Percentiles rank a stretch among this genome's conserved stretches.
Evolutionary conservation across 495 filamentous ascomycete genomes (phyloP).

Genomic region (Barbatosphaeria neglecta): DNA sequence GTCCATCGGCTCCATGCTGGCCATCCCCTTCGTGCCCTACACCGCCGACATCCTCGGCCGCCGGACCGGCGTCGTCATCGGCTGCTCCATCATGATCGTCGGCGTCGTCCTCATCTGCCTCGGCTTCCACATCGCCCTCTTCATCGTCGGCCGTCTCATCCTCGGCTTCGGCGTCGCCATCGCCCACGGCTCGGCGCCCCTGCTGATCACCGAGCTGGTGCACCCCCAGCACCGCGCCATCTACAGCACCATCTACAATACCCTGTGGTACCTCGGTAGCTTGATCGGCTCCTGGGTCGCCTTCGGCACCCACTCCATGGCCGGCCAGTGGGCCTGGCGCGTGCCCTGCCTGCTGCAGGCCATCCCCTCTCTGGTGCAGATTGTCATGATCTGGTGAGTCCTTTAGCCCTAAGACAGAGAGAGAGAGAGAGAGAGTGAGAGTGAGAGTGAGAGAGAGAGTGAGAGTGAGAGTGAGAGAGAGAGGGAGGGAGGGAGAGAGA

Average conservation of each 20-base stretch:
- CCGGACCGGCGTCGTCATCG: constrained; percentile 25
- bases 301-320: constrained; percentile 37
- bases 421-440: neutral
- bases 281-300: constrained; percentile 40
- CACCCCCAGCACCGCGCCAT: constrained; percentile 49
- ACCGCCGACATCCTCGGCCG: constrained; percentile 32
- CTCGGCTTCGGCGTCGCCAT: constrained; percentile 52
- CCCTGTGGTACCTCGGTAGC: constrained; percentile 15
- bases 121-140: constrained; percentile 33
- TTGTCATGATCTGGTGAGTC: constrained; percentile 25
- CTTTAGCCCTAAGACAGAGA: neutral
- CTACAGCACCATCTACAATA: constrained; percentile 15
- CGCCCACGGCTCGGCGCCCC: constrained; percentile 41
- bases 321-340: constrained; percentile 35
- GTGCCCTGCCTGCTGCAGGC: constrained; percentile 18
- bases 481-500: neutral
- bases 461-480: neutral
- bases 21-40: constrained; percentile 33
- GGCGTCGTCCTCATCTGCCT: constrained; percentile 40
- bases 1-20: constrained; percentile 39
- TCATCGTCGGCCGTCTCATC: constrained; percentile 50
- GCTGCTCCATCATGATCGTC: constrained; percentile 25
- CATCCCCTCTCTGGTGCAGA: constrained; percentile 36
- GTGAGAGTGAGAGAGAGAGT: neutral
- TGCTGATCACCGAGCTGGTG: constrained; percentile 48